These are phyloP conservation scores for Pseudocercospora pini-densiflorae DNA, from an alignment of 2,329 filamentous ascomycete genomes.

Conservation along the genomic window DNA sequence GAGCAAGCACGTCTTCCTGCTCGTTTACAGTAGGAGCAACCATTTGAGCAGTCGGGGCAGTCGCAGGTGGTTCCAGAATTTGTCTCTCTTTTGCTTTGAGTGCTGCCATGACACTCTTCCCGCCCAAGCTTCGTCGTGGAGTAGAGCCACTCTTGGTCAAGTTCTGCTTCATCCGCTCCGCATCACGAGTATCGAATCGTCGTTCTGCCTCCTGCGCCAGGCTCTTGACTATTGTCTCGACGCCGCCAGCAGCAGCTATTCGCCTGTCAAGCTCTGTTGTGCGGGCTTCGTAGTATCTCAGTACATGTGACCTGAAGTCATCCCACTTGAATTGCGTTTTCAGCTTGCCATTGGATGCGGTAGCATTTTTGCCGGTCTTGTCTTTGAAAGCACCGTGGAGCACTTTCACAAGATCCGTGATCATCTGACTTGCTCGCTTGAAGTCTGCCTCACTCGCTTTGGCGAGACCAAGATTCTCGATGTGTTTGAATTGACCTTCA, in stretches of 20 bases:
- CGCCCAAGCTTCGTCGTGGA: constrained; percentile 26
- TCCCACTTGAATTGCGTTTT: constrained; percentile 56
- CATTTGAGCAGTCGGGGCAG: constrained; percentile 23
- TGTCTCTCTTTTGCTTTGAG: constrained; percentile 27
- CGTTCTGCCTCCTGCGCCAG: constrained; percentile 39
- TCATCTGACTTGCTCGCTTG: constrained; percentile 24
- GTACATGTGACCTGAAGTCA: constrained; percentile 47
- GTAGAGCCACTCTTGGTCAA: constrained; percentile 29
- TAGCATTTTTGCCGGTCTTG: constrained; percentile 25
- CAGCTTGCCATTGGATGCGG: constrained; percentile 51
- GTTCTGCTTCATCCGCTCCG: constrained; percentile 23
- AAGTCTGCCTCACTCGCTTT: constrained; percentile 15
- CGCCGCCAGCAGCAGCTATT: constrained; percentile 50
- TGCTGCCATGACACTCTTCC: constrained; percentile 22
- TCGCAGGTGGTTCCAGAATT: constrained; percentile 12
- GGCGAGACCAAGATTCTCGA: constrained; percentile 20
- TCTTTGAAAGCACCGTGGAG: constrained; percentile 23
- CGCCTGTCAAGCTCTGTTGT: constrained; percentile 48
- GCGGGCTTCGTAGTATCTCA: constrained; percentile 33
- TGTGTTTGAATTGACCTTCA: constrained; percentile 26
- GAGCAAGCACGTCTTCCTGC: constrained; percentile 7
- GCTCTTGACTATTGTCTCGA: constrained; percentile 43
- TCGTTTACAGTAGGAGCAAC: background rate
- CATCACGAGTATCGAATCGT: constrained; percentile 23
- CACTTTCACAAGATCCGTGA: constrained; percentile 19